Evolutionary conservation across 345 rosid species (phyloP).

Genomic region (Eucalyptus coolabah): DNA sequence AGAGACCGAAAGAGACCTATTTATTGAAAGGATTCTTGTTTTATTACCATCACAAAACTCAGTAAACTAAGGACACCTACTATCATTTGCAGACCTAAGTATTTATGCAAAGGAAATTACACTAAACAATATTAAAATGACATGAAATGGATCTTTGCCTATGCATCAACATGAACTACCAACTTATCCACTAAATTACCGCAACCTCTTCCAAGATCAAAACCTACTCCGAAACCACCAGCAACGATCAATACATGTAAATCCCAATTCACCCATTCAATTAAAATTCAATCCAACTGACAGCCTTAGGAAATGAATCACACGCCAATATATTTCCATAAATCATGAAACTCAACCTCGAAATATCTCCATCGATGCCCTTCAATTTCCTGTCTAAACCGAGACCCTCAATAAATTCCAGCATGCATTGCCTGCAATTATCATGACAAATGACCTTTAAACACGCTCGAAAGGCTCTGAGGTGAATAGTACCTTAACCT

Average conservation of each 20-base stretch:
- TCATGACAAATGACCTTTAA: not conserved
- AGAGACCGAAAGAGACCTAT: not conserved
- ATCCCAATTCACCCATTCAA: not conserved
- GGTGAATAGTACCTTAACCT: not conserved
- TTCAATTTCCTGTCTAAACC: not conserved
- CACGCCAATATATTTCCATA: not conserved
- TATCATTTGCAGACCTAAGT: not conserved
- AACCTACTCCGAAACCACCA: not conserved
- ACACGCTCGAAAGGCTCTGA: not conserved
- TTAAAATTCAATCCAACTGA: not conserved
- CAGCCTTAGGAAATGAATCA: not conserved
- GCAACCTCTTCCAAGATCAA: not conserved
- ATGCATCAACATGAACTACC: not conserved
- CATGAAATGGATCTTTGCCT: not conserved
- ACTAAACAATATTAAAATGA: not conserved
- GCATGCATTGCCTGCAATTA: not conserved
- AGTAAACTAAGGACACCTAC: not conserved
- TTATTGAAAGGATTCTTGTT: not conserved
- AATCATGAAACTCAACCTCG: not conserved
- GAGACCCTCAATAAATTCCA: not conserved
- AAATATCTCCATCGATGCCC: not conserved
- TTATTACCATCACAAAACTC: not conserved
- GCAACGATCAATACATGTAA: not conserved
- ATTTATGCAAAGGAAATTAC: not conserved
- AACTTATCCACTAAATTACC: not conserved